Evolutionary conservation across 1,139 yeast species (phyloP).

Genomic region (Lodderomyces orthopsilosis): DNA sequence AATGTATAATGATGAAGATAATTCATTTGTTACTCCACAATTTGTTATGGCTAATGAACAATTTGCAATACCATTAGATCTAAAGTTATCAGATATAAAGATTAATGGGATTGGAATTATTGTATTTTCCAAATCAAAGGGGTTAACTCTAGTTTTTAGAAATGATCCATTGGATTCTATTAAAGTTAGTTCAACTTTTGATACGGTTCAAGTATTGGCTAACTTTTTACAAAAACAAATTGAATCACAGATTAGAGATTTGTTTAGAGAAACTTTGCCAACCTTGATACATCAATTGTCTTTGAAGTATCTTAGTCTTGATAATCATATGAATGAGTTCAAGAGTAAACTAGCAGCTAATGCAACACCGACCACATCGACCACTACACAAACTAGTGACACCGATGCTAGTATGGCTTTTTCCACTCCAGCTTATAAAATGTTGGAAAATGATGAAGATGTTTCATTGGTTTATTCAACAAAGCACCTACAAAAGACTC

Average conservation of each 20-base stretch:
- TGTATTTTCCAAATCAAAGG: slow-evolving; percentile 78
- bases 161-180: slow-evolving; percentile 86
- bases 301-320: slow-evolving; percentile 56
- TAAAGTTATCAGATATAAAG: slow-evolving; percentile 69
- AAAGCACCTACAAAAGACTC: slow-evolving; percentile 61
- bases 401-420: background rate
- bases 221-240: slow-evolving; percentile 77
- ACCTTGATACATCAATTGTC: slow-evolving; percentile 75
- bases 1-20: slow-evolving; percentile 12
- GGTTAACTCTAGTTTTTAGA: slow-evolving; percentile 80
- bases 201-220: slow-evolving; percentile 79
- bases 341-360: slow-evolving; percentile 9
- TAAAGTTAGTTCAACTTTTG: slow-evolving; percentile 81
- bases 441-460: slow-evolving; percentile 14
- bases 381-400: background rate
- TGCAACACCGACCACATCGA: slow-evolving; percentile 4
- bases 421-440: slow-evolving; percentile 7
- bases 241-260: slow-evolving; percentile 73
- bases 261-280: slow-evolving; percentile 83
- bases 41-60: slow-evolving; percentile 67
- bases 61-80: slow-evolving; percentile 74
- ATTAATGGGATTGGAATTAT: slow-evolving; percentile 81
- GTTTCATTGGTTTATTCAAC: slow-evolving; percentile 50
- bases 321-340: slow-evolving; percentile 14
- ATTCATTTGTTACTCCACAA: slow-evolving; percentile 58